Evolutionary conservation across 1,284 basidiomycete species (phyloP), one percentile per base, ranked within the genome.

Genomic region (Naganishia sp.): DNA sequence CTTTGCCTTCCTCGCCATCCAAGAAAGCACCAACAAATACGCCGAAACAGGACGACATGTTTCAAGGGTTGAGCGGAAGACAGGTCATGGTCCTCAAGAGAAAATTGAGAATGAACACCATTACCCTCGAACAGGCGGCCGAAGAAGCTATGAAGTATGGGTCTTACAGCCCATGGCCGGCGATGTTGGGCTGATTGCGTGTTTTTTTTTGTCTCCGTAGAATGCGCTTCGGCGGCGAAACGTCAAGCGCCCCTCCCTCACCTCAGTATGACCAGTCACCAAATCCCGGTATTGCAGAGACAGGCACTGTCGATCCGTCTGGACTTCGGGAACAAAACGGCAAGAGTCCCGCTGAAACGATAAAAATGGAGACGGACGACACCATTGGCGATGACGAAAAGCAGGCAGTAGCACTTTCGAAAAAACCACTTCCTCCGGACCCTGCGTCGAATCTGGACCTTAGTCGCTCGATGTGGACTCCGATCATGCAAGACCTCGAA

Each of bases 381-480:
- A 17, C 50, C 4, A 11, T 52, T n/a, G 28, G 15, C 15, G 7
- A 32, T 17, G 50, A 25, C 10, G 17, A 23, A 31, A 31, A 52
- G 3, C 21, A 32, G 9, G 50, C 23, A 7, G 13, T n/a, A 15
- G 18, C 28, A 31, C 15, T 28, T 9, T 4, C 5, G 2, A 52
- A 17, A 21, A 23, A 39, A 5, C 6, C 18, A 28, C 17, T 2
- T 5, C 6, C 18, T 15, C n/a, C 32, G 52, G 52, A 21, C n/a
- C 18, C 17, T 21, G 13, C 39, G 9, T 4, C 32, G 17, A n/a
- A 54, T 10, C 15, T 88, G 1, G 81, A 83, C 66, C 82, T 85
- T 17, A 92, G 90, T 0, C 82, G 84, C 61, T 97, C 92, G 89
- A 86, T 94, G 0, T 99, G 95, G 90, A 87, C 88, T 61, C 89